Evolutionary conservation across 2,329 filamentous ascomycete species (phyloP).

Genomic region (Diaporthe citrichinensis): DNA sequence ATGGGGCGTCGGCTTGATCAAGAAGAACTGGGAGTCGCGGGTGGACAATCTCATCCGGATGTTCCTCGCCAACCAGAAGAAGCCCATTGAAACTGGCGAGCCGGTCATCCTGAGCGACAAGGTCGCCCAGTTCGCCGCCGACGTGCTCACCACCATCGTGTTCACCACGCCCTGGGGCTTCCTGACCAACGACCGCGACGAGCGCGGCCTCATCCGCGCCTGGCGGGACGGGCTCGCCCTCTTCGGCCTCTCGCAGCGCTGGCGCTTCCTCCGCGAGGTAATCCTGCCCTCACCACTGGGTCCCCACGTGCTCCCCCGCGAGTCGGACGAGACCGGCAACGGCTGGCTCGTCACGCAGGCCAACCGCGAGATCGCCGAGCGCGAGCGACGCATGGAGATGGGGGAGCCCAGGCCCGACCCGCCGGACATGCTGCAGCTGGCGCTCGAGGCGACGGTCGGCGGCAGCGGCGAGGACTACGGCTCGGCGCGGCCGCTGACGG

Average conservation of each 20-base stretch:
- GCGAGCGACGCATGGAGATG: constrained; percentile 11
- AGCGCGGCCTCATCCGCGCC: constrained; percentile 52
- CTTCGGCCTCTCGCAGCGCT: constrained; percentile 54
- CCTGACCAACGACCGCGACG: constrained; percentile 55
- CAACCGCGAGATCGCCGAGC: constrained; percentile 18
- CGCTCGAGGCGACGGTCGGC: constrained; percentile 24
- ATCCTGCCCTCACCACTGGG: constrained; percentile 45
- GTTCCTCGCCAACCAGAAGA: constrained; percentile 51
- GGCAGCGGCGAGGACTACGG: constrained; percentile 14
- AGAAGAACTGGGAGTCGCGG: constrained; percentile 54
- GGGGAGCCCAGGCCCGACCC: constrained; percentile 9
- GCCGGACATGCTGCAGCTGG: constrained; percentile 21
- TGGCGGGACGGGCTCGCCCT: constrained; percentile 55
- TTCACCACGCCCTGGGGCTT: constrained; percentile 56
- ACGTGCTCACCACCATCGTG: constrained; percentile 56
- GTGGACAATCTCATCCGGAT: constrained; percentile 54
- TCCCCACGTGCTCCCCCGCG: constrained; percentile 1
- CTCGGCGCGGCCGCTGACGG: constrained; percentile 45
- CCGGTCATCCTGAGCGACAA: constrained; percentile 53
- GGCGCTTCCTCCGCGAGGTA: constrained; percentile 51
- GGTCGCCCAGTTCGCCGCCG: constrained; percentile 56
- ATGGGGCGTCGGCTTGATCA: constrained; percentile 55
- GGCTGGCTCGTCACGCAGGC: constrained; percentile 28
- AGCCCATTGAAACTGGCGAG: constrained; percentile 45
- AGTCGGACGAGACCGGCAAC: constrained; percentile 29